Conservation (phyloP, 2,329 filamentous ascomycete genomes). For the Alternaria brassicicola region DNA sequence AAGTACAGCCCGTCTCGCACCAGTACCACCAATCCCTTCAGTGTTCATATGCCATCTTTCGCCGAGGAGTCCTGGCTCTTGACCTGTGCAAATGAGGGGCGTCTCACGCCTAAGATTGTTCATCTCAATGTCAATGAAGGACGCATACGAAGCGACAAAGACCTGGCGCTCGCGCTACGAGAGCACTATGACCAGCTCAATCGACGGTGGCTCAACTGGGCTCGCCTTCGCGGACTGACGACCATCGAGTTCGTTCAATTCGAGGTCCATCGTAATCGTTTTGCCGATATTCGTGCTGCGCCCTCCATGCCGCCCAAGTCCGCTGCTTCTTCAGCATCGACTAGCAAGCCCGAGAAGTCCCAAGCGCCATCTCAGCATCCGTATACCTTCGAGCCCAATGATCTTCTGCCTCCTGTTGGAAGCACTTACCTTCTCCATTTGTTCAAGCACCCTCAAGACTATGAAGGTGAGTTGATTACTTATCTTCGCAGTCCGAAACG, state of each 20-base stretch:
- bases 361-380: constrained; percentile 30
- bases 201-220: constrained; percentile 38
- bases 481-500: constrained; percentile 47
- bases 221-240: constrained; percentile 44
- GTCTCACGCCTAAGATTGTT: constrained; percentile 46
- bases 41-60: constrained; percentile 27
- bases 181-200: constrained; percentile 46
- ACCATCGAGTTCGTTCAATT: constrained; percentile 50
- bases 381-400: constrained; percentile 48
- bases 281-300: constrained; percentile 48
- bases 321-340: constrained; percentile 16
- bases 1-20: constrained; percentile 34
- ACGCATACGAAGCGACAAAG: constrained; percentile 44
- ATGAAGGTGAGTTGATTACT: constrained; percentile 47
- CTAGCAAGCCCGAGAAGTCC: constrained; percentile 15
- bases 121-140: constrained; percentile 46
- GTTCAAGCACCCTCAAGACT: constrained; percentile 49
- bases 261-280: constrained; percentile 50
- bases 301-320: constrained; percentile 46
- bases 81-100: constrained; percentile 48
- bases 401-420: constrained; percentile 49
- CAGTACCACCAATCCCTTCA: constrained; percentile 32
- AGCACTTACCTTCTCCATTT: constrained; percentile 48
- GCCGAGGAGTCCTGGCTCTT: constrained; percentile 45
- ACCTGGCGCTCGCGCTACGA: constrained; percentile 43